Evolutionary conservation across 768 basidiomycete genomes (phyloP).

Genomic region (Leccinum truebloodii): DNA sequence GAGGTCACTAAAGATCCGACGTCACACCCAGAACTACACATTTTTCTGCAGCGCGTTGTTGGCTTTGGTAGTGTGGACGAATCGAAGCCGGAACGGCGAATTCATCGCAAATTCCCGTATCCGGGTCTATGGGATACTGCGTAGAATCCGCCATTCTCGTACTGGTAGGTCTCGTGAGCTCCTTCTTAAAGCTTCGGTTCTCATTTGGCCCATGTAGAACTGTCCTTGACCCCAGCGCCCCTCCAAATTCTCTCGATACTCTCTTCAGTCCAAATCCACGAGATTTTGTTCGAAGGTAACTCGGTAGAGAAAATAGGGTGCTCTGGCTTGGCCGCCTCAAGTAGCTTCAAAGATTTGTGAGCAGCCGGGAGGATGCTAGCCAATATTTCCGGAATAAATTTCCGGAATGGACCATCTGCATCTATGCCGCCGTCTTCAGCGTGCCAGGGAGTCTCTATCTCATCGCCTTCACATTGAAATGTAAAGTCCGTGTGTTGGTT

Average conservation of each 20-base stretch:
- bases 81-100: slow-evolving; percentile 87
- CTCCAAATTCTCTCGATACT: slow-evolving; percentile 13
- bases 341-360: slow-evolving; percentile 65
- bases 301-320: slow-evolving; percentile 55
- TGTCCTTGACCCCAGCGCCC: background rate
- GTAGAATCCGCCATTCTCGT: slow-evolving; percentile 93
- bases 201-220: slow-evolving; percentile 7
- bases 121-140: slow-evolving; percentile 86
- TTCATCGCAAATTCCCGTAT: slow-evolving; percentile 93
- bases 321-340: slow-evolving; percentile 63
- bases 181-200: slow-evolving; percentile 1
- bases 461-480: slow-evolving; percentile 30
- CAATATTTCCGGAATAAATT: slow-evolving; percentile 58
- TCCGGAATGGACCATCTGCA: slow-evolving; percentile 52
- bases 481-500: slow-evolving; percentile 18
- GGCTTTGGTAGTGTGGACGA: slow-evolving; percentile 99
- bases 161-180: slow-evolving; percentile 62
- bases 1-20: slow-evolving; percentile 93
- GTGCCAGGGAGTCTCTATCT: slow-evolving; percentile 40
- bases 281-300: slow-evolving; percentile 41
- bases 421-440: slow-evolving; percentile 42
- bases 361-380: slow-evolving; percentile 60
- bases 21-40: slow-evolving; percentile 90
- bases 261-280: slow-evolving; percentile 43
- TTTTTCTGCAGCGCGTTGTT: slow-evolving; percentile 92